Percentiles rank a stretch among this genome's conserved stretches.
Evolutionary conservation across 1,284 basidiomycete species (phyloP).

Genomic region (Pseudozyma tsukubaensis): DNA sequence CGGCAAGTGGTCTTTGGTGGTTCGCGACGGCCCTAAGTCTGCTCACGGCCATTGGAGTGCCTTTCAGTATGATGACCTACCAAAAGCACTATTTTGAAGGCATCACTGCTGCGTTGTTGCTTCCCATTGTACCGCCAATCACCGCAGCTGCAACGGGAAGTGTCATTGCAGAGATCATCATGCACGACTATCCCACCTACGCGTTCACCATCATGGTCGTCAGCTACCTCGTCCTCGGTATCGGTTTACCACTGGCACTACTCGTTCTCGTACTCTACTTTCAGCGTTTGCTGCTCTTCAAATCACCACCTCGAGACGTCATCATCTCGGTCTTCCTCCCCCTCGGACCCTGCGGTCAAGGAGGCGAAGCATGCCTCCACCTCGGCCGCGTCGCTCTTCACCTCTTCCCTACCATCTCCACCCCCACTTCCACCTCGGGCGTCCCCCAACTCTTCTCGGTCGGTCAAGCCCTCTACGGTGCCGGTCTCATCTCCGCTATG

Average conservation of each 20-base stretch:
- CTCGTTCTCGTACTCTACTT: slow-evolving; percentile 61
- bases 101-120: slow-evolving; percentile 54
- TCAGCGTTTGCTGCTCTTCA: slow-evolving; percentile 59
- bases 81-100: slow-evolving; percentile 59
- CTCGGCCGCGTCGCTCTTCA: slow-evolving; percentile 45
- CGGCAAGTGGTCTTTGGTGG: slow-evolving; percentile 56
- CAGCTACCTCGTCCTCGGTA: slow-evolving; percentile 54
- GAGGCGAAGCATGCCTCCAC: slow-evolving; percentile 59
- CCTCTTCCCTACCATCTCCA: slow-evolving; percentile 54
- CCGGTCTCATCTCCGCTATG: slow-evolving; percentile 55
- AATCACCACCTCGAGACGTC: slow-evolving; percentile 55
- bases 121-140: slow-evolving; percentile 61
- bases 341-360: slow-evolving; percentile 60
- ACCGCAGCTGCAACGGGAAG: slow-evolving; percentile 55
- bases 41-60: slow-evolving; percentile 48
- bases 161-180: slow-evolving; percentile 50
- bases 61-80: slow-evolving; percentile 60
- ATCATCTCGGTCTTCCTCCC: slow-evolving; percentile 61
- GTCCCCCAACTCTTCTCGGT: slow-evolving; percentile 49
- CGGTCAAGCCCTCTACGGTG: slow-evolving; percentile 57
- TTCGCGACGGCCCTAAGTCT: slow-evolving; percentile 32
- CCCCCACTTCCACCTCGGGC: slow-evolving; percentile 20
- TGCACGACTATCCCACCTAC: slow-evolving; percentile 46
- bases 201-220: slow-evolving; percentile 56
- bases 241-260: slow-evolving; percentile 57